phyloP scores from a whole-genome alignment of 192 early-diverging fungal species.

The Rhizoclosmatium sp. region DNA sequence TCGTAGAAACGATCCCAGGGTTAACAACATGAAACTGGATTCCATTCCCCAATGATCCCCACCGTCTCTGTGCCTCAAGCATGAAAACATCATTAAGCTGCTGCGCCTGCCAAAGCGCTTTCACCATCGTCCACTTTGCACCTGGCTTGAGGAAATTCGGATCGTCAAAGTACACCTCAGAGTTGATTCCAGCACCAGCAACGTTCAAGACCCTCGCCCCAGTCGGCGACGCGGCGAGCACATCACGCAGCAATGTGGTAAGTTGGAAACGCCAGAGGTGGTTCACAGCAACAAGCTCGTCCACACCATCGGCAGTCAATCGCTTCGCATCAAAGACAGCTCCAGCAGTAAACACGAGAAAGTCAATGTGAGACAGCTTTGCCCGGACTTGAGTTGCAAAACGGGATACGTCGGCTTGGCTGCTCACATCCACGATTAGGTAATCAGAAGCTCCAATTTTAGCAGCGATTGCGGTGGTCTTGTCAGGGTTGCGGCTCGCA shows the following conservation, averaged over 20 bases:
- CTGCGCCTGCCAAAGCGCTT: background rate
- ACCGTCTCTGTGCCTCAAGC: background rate
- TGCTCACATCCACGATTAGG: background rate
- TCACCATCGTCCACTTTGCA: background rate
- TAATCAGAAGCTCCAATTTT: background rate
- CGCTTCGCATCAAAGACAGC: background rate
- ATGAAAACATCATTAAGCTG: background rate
- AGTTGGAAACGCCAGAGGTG: background rate
- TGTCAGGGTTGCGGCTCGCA: background rate
- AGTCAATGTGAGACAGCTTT: background rate
- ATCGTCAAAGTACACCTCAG: background rate
- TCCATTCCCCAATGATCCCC: background rate
- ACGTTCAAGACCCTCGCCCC: background rate
- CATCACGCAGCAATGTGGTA: background rate
- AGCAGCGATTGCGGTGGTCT: background rate
- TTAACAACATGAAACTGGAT: slow-evolving; percentile 2
- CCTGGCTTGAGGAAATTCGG: background rate
- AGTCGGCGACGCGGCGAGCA: background rate
- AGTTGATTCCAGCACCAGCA: background rate
- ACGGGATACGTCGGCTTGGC: background rate
- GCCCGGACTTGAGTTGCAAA: background rate
- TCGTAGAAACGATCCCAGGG: background rate
- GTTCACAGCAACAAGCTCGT: background rate
- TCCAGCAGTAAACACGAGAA: background rate
- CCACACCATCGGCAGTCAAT: background rate